Percentiles rank a stretch among this genome's conserved stretches.
Conservation (phyloP, 768 basidiomycete genomes). For the Tylopilus sp. region DNA sequence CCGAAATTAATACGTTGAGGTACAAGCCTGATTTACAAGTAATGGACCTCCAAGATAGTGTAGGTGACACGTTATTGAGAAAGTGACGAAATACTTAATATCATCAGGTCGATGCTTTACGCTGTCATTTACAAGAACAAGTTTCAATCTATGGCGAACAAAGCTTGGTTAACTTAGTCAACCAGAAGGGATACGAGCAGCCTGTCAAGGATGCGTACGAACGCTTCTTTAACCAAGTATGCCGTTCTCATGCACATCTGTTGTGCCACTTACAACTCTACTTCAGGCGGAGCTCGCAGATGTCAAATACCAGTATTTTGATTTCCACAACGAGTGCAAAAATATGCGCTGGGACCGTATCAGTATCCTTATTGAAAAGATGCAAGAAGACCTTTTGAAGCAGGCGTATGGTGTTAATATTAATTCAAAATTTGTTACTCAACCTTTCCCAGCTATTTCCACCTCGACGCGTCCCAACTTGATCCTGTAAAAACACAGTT, state of each 20-base stretch:
- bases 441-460: conserved; percentile 63
- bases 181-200: conserved; percentile 88
- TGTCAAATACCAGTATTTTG: conserved; percentile 90
- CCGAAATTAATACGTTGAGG: conserved; percentile 89
- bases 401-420: conserved; percentile 50
- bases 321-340: conserved; percentile 95
- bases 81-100: conserved; percentile 1
- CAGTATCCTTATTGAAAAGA: conserved; percentile 68
- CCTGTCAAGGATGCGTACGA: conserved; percentile 97
- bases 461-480: conserved; percentile 47
- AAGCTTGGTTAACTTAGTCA: conserved; percentile 85
- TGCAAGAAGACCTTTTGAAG: conserved; percentile 64
- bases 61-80: conserved; percentile 35
- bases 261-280: not conserved
- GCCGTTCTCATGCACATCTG: conserved; percentile 10
- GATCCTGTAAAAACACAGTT: conserved; percentile 58
- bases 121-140: conserved; percentile 71
- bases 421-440: conserved; percentile 1
- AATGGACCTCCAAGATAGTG: conserved; percentile 89
- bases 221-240: conserved; percentile 61
- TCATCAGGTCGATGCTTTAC: conserved; percentile 63
- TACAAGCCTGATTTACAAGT: conserved; percentile 96
- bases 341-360: conserved; percentile 96
- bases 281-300: conserved; percentile 57
- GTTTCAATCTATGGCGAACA: conserved; percentile 73